Evolutionary conservation across 1,284 basidiomycete genomes (phyloP).

Genomic region (Athelia sp.): DNA sequence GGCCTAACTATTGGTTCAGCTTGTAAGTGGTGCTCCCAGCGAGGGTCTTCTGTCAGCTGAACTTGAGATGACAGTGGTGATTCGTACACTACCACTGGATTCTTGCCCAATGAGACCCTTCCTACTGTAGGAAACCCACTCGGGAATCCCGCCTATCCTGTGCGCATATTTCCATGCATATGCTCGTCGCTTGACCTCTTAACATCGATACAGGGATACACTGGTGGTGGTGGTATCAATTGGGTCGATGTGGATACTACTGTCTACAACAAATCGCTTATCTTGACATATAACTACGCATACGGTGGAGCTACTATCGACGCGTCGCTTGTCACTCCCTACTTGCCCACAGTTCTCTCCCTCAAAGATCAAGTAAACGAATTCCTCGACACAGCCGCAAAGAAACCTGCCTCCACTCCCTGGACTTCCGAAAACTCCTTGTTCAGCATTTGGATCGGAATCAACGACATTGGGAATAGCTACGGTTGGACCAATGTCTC

Average conservation of each 20-base stretch:
- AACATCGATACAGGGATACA: conserved; percentile 1
- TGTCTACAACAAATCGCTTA: conserved; percentile 43
- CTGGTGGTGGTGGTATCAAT: conserved; percentile 43
- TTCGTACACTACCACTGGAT: too few species aligned
- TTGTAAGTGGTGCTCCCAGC: too few species aligned
- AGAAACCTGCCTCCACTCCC: conserved; percentile 16
- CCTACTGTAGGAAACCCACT: too few species aligned
- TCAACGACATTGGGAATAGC: conserved; percentile 57
- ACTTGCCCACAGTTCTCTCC: conserved; percentile 41
- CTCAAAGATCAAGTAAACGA: conserved; percentile 52
- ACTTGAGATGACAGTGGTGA: too few species aligned
- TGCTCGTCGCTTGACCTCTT: background rate
- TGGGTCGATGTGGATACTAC: conserved; percentile 51
- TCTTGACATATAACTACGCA: conserved; percentile 57
- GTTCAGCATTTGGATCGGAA: conserved; percentile 58
- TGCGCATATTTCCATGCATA: too few species aligned
- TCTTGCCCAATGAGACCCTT: too few species aligned
- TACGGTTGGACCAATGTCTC: conserved; percentile 20
- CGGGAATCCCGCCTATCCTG: too few species aligned
- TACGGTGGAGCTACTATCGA: conserved; percentile 59
- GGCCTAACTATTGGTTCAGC: too few species aligned
- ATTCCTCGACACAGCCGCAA: conserved; percentile 38
- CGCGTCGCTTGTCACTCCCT: conserved; percentile 45
- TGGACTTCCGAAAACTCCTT: conserved; percentile 49
- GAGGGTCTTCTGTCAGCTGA: too few species aligned